A percentile compares a stretch with the other conserved stretches of the same genome.
Conservation (phyloP, 352 stramenopile species). For the Thalassiosira allenii region DNA sequence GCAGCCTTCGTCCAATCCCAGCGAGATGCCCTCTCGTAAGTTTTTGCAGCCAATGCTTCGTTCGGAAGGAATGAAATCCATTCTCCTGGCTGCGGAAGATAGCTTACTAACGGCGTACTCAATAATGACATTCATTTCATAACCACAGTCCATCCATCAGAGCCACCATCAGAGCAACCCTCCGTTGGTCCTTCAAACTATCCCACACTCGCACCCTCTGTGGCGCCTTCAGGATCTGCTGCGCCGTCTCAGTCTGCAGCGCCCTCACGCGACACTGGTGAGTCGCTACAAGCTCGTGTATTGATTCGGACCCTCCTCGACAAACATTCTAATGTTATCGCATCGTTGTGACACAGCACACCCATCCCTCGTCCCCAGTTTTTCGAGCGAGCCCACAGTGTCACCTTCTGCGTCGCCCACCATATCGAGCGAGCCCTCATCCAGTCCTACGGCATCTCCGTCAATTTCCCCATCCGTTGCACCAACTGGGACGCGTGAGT, state of each 20-base stretch:
- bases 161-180: too few relatives aligned
- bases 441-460: neutral
- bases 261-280: neutral
- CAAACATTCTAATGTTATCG: neutral
- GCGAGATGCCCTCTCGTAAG: neutral
- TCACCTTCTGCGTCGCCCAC: neutral
- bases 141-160: neutral
- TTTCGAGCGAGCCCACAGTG: neutral
- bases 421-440: neutral
- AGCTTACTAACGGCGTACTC: too few relatives aligned
- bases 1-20: conserved; percentile 7
- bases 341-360: neutral
- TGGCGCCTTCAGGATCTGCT: too few relatives aligned
- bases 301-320: neutral
- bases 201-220: too few relatives aligned
- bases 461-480: neutral
- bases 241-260: neutral
- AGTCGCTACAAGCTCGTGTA: neutral
- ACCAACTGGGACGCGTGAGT: neutral
- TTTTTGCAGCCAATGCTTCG: neutral
- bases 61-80: too few relatives aligned
- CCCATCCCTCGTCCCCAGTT: neutral
- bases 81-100: too few relatives aligned
- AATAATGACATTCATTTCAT: too few relatives aligned
- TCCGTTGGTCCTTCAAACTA: too few relatives aligned